A percentile compares a stretch with the other conserved stretches of the same genome.
Conservation (phyloP, 164 flowering plant species). For the Vitis labrusca region DNA sequence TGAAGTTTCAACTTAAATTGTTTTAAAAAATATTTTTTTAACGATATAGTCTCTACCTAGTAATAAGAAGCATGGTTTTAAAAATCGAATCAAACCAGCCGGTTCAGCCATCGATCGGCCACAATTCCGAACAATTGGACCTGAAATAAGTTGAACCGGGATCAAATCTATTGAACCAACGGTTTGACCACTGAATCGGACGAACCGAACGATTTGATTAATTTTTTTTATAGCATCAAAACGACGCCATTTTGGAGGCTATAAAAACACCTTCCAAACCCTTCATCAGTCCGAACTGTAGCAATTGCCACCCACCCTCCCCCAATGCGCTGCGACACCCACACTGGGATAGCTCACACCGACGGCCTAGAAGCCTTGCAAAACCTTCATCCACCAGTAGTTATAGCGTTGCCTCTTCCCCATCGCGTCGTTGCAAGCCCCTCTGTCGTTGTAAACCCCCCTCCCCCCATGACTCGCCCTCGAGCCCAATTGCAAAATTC, state of each 20-base stretch:
- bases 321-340: fast-evolving
- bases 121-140: too few species aligned
- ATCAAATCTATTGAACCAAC: fast-evolving
- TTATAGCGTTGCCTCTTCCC: fast-evolving
- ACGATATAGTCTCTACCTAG: fast-evolving
- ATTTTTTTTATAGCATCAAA: too few species aligned
- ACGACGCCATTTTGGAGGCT: too few species aligned
- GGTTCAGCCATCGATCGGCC: fast-evolving
- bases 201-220: too few species aligned
- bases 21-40: too few species aligned
- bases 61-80: too few species aligned
- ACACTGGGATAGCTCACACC: too few species aligned
- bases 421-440: fast-evolving
- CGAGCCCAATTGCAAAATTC: too few species aligned
- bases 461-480: fast-evolving
- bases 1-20: too few species aligned
- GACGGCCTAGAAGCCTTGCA: too few species aligned
- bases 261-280: too few species aligned
- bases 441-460: fast-evolving
- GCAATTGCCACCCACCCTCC: fast-evolving
- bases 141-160: fast-evolving
- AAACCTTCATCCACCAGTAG: too few species aligned
- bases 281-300: fast-evolving
- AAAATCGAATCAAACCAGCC: fast-evolving
- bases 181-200: fast-evolving